These are phyloP conservation scores for Globisporangium polare DNA, from an alignment of 352 stramenopile genomes.

Conservation along the genomic window DNA sequence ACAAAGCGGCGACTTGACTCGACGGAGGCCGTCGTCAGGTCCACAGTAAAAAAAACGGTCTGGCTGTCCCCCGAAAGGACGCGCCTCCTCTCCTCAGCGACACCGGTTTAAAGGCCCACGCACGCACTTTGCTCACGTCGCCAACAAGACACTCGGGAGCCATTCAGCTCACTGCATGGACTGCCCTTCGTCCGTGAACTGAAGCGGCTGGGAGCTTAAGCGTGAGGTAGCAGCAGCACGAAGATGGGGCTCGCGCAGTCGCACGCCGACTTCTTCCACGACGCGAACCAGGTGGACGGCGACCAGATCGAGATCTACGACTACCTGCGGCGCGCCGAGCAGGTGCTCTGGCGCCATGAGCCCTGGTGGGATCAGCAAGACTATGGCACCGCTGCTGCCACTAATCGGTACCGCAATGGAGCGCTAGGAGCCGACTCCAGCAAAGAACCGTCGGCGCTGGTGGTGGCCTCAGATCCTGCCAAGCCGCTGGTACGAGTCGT, in stretches of 20 bases:
- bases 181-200: neutral
- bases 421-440: neutral
- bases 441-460: neutral
- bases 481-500: conserved; percentile 19
- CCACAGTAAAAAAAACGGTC: neutral
- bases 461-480: conserved; percentile 5
- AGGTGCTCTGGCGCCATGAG: conserved; percentile 30
- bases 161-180: neutral
- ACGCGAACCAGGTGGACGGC: conserved; percentile 22
- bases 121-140: no score
- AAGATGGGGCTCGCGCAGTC: conserved; percentile 48
- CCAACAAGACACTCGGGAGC: neutral
- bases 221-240: no score
- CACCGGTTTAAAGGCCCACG: no score
- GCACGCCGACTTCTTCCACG: conserved; percentile 44
- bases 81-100: neutral
- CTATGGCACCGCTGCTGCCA: neutral
- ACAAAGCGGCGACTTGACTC: no score
- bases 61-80: neutral
- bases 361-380: conserved; percentile 32
- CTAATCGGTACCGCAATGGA: neutral
- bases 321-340: conserved; percentile 41
- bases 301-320: conserved; percentile 40
- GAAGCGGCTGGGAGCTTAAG: neutral
- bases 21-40: no score